Evolutionary conservation across 345 rosid species (phyloP).

Genomic region (Eucalyptus rudis): DNA sequence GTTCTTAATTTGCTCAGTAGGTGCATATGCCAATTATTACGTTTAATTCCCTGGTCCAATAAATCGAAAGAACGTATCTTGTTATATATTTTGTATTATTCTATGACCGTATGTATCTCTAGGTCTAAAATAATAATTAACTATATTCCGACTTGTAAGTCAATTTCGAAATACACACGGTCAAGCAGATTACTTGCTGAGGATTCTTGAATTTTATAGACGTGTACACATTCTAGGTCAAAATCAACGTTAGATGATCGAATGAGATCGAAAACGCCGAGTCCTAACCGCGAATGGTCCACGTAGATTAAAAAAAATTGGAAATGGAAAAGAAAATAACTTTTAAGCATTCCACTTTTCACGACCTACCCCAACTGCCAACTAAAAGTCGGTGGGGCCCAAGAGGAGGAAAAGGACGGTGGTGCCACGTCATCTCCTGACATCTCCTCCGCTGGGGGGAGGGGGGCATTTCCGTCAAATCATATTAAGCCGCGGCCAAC

Average conservation of each 20-base stretch:
- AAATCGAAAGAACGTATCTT: background rate
- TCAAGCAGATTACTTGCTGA: background rate
- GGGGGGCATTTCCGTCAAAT: background rate
- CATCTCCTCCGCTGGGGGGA: background rate
- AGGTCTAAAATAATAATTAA: background rate
- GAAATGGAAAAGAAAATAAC: background rate
- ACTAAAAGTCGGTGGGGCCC: background rate
- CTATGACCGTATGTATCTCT: accelerated
- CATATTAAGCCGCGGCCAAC: background rate
- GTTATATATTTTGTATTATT: accelerated
- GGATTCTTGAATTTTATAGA: background rate
- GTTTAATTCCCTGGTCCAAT: accelerated
- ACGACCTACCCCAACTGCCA: background rate
- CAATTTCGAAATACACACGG: background rate
- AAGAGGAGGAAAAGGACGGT: background rate
- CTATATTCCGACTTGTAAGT: too few species aligned
- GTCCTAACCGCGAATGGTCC: background rate
- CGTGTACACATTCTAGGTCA: background rate
- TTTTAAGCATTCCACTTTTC: background rate
- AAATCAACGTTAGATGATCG: background rate
- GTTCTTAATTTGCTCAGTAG: background rate
- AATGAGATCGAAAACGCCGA: background rate
- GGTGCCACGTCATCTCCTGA: background rate
- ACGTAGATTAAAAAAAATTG: background rate
- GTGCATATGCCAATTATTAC: background rate